These are phyloP conservation scores for Plasmodium coatneyi DNA, from an alignment of 169 alveolate genomes.

Conservation along the genomic window DNA sequence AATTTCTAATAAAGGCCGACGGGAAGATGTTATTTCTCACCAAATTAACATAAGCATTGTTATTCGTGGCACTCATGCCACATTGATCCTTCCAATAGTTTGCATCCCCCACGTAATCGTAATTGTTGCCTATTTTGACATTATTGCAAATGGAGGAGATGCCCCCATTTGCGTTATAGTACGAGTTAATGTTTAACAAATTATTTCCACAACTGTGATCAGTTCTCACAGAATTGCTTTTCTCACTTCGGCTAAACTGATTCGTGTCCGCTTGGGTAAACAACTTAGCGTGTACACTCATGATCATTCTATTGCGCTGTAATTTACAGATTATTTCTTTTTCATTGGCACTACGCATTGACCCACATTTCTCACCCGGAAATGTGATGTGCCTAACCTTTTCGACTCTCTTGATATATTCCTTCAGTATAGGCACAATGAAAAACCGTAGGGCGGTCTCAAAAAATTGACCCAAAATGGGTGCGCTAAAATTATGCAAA, in stretches of 20 bases:
- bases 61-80: neutral
- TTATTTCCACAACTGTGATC: neutral
- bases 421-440: slow-evolving; percentile 25
- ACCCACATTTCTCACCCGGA: neutral
- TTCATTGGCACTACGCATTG: neutral
- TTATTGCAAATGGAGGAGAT: neutral
- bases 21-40: neutral
- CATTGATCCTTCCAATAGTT: neutral
- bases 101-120: neutral
- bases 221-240: neutral
- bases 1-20: neutral
- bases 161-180: neutral
- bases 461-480: slow-evolving; percentile 8
- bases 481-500: neutral
- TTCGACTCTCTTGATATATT: neutral
- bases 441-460: slow-evolving; percentile 13
- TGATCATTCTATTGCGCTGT: neutral
- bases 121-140: neutral
- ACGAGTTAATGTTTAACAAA: neutral
- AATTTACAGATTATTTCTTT: neutral
- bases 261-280: slow-evolving; percentile 5
- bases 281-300: slow-evolving; percentile 11
- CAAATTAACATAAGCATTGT: neutral
- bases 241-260: neutral
- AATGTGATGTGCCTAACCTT: neutral